A percentile compares a stretch with the other conserved stretches of the same genome.
phyloP scores from a whole-genome alignment of 257 asterid genomes.

The Plantago major region DNA sequence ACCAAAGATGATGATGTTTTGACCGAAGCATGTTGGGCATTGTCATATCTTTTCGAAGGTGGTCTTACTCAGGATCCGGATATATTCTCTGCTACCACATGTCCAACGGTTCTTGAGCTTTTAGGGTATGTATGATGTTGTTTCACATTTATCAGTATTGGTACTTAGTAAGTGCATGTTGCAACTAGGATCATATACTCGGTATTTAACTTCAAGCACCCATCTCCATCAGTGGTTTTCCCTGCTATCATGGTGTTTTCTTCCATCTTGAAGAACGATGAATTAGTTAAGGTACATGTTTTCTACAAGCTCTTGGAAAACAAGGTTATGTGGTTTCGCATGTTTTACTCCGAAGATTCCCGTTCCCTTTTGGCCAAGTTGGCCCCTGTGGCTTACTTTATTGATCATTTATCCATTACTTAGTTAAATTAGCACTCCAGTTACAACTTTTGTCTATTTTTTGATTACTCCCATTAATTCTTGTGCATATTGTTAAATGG shows the following conservation, averaged over 20 bases:
- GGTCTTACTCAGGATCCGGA: not conserved
- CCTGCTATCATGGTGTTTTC: conserved; percentile 2
- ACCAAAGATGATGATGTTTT: conserved; percentile 8
- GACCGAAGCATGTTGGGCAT: conserved; percentile 17
- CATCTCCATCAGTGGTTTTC: conserved; percentile 2
- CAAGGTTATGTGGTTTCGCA: too few relatives aligned
- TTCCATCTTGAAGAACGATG: too few relatives aligned
- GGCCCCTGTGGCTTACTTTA: too few relatives aligned
- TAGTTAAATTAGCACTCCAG: too few relatives aligned
- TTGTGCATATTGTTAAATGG: too few relatives aligned
- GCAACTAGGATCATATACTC: not conserved
- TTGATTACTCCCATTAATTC: too few relatives aligned
- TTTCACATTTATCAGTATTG: not conserved
- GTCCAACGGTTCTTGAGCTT: not conserved
- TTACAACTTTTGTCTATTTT: too few relatives aligned
- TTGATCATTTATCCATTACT: too few relatives aligned
- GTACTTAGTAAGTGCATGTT: not conserved
- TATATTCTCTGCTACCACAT: not conserved
- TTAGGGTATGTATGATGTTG: not conserved
- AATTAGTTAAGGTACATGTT: too few relatives aligned
- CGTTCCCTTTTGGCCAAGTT: too few relatives aligned
- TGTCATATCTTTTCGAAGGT: not conserved
- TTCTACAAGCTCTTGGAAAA: too few relatives aligned
- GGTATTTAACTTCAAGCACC: not conserved
- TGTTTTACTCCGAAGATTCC: too few relatives aligned